Conservation (phyloP, 208 protist species). For the Leishmania turanica region DNA sequence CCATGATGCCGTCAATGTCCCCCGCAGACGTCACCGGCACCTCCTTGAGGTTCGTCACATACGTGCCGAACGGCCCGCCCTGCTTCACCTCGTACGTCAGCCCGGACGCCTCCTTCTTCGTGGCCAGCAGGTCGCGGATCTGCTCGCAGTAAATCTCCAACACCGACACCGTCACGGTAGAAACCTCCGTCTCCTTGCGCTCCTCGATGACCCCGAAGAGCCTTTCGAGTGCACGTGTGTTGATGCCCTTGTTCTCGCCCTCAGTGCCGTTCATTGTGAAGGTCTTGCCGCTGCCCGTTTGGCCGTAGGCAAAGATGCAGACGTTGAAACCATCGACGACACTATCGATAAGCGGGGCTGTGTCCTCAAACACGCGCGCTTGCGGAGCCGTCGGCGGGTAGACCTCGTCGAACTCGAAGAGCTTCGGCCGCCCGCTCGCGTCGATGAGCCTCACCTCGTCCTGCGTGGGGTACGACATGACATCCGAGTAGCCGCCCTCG, state of each 20-base stretch:
- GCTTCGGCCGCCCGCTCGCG: conserved; percentile 71
- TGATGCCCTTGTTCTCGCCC: conserved; percentile 85
- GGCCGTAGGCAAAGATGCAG: conserved; percentile 95
- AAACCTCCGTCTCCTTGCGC: conserved; percentile 84
- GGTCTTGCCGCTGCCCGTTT: conserved; percentile 93
- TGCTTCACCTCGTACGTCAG: conserved; percentile 87
- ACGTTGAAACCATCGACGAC: conserved; percentile 95
- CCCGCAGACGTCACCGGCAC: conserved; percentile 55
- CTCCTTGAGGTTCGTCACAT: conserved; percentile 91
- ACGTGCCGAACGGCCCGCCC: conserved; percentile 87
- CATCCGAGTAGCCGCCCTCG: conserved; percentile 65
- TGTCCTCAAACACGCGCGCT: conserved; percentile 91
- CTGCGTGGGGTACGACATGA: conserved; percentile 79
- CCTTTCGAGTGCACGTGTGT: conserved; percentile 85
- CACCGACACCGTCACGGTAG: conserved; percentile 82
- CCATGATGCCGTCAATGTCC: conserved; percentile 89
- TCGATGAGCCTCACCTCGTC: conserved; percentile 87
- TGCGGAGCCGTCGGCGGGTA: conserved; percentile 81
- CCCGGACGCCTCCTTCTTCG: conserved; percentile 55
- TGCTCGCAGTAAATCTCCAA: conserved; percentile 93
- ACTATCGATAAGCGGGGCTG: conserved; percentile 91
- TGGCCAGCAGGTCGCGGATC: conserved; percentile 87
- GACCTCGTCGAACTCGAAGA: conserved; percentile 94
- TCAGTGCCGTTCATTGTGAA: conserved; percentile 89
- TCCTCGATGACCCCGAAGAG: conserved; percentile 91